Percentiles rank a stretch among this genome's conserved stretches.
These are phyloP conservation scores for Aspergillus candidus DNA, from an alignment of 2,329 filamentous ascomycete genomes.

Conservation along the genomic window DNA sequence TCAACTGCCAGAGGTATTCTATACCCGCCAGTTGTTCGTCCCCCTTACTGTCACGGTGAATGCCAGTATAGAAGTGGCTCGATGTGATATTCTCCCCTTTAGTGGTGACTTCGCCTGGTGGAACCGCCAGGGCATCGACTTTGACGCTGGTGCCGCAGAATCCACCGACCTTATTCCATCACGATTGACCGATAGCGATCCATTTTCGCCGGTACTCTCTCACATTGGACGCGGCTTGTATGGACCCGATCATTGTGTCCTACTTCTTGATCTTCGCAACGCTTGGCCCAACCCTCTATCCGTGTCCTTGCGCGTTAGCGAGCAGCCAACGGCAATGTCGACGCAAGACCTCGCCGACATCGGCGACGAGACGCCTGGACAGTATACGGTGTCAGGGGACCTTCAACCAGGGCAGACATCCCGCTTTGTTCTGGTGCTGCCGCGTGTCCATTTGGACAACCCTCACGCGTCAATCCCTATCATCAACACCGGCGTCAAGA, in stretches of 20 bases:
- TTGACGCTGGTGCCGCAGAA: conserved; percentile 3
- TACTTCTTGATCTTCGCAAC: conserved; percentile 80
- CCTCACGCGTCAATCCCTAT: conserved; percentile 72
- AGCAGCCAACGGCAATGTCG: conserved; percentile 16
- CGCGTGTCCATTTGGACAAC: conserved; percentile 68
- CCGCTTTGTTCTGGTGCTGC: conserved; percentile 69
- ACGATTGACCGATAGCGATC: conserved; percentile 27
- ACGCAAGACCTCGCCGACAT: background rate
- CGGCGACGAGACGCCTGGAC: conserved; percentile 14
- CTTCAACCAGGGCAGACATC: conserved; percentile 59
- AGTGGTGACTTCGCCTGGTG: conserved; percentile 63
- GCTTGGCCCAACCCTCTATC: conserved; percentile 77
- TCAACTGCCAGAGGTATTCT: conserved; percentile 66
- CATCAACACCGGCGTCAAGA: conserved; percentile 71
- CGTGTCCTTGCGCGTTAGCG: conserved; percentile 52
- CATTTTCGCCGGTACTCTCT: conserved; percentile 43
- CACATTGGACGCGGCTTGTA: conserved; percentile 37
- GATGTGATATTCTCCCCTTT: conserved; percentile 73
- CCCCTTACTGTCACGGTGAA: conserved; percentile 87
- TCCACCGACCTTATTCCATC: conserved; percentile 9
- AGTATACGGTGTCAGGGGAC: conserved; percentile 37
- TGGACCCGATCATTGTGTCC: conserved; percentile 63
- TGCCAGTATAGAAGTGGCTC: conserved; percentile 74
- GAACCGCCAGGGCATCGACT: conserved; percentile 23
- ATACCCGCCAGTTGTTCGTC: conserved; percentile 74